Base-by-base conservation (phyloP, 2,329 filamentous ascomycete species). In the Helotiales sp. region DNA sequence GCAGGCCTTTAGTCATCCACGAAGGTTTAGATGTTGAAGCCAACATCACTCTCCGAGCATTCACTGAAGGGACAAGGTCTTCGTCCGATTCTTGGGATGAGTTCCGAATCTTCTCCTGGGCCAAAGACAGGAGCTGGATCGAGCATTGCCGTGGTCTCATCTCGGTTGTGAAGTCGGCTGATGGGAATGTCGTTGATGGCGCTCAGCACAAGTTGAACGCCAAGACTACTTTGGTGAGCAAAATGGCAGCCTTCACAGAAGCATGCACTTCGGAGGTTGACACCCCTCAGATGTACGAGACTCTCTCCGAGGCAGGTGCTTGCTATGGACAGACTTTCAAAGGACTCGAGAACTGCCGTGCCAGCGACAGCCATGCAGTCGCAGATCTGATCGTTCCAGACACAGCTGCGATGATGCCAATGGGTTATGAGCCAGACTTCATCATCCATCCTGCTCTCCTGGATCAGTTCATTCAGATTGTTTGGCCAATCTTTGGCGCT, bases 61-160 rank as follows among this genome's bases (percentile, higher is more conserved):
- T 80, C 70, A 78, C 77, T 63, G 82, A 84, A 69, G 79, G 80
- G 3, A 80, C 78, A 0, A 74, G 80, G 15, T 76, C 76, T 1
- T 79, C 78, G 17, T 82, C 82, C 0, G 82, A 83, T 34, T 74
- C 77, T 2, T 87, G 85, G 85, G 80, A 85, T 58, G 84, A 86
- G 72, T 89, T 89, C 76, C 77, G 80, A 1, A 84, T 89, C 28
- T 85, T 81, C 54, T 87, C 86, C 0, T 87, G 82, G 81, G 81
- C 81, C 0, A 79, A 80, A 15, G 80, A 76, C 13, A 80, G 83
- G 47, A 83, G 84, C 11, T 89, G 87, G 87, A 82, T 82, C 0
- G 84, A 89, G 45, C 73, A 75, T 50, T 74, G 71, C 24, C 65
- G 71, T 37, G 73, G 73, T 5, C 64, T 72, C 13, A 70, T 73